Conservation (phyloP, 2,329 filamentous ascomycete genomes). For the Ampelomyces quisqualis region DNA sequence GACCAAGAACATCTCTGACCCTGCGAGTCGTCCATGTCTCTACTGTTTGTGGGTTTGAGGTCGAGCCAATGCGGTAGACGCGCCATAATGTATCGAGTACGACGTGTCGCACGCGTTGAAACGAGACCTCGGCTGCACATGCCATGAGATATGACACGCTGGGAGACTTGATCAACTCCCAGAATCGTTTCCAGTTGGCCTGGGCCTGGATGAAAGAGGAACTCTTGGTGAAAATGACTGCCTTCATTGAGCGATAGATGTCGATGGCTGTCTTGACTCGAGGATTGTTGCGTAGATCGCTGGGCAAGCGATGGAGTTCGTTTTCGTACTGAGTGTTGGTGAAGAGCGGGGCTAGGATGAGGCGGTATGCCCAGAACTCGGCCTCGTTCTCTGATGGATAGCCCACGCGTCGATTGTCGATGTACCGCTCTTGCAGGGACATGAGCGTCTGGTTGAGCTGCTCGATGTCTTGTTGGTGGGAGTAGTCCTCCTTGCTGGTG, state of each 20-base stretch:
- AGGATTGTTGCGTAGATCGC: constrained; percentile 51
- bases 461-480: constrained; percentile 61
- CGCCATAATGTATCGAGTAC: constrained; percentile 58
- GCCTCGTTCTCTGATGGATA: constrained; percentile 58
- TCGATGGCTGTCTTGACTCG: constrained; percentile 59
- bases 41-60: constrained; percentile 39
- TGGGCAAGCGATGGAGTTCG: constrained; percentile 58
- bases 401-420: constrained; percentile 44
- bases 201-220: constrained; percentile 57
- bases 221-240: constrained; percentile 53
- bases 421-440: constrained; percentile 57
- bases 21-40: constrained; percentile 59
- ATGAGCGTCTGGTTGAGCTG: constrained; percentile 64
- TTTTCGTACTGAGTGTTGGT: constrained; percentile 56
- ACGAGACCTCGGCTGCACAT: constrained; percentile 64
- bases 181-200: constrained; percentile 60
- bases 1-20: constrained; percentile 54
- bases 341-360: constrained; percentile 50
- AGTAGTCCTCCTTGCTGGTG: constrained; percentile 49
- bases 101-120: constrained; percentile 59
- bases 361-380: constrained; percentile 65
- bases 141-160: constrained; percentile 63
- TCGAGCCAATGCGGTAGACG: constrained; percentile 55
- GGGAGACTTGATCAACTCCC: constrained; percentile 56
- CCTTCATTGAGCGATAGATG: constrained; percentile 58